Base-by-base conservation (phyloP, 352 stramenopile species). In the Phytopythium chamaehyphon region DNA sequence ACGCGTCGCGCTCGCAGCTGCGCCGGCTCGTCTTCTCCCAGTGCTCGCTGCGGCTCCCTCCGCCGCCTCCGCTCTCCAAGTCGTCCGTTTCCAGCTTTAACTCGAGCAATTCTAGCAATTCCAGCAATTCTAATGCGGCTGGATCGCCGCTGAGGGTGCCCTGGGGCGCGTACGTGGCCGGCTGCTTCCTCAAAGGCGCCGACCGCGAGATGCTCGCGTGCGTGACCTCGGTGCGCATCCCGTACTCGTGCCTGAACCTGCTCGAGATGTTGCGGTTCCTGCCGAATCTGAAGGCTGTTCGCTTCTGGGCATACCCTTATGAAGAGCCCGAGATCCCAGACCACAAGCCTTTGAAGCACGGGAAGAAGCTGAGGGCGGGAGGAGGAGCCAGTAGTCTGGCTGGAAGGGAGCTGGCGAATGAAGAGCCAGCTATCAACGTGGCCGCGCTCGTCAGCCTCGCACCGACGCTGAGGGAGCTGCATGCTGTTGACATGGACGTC, bases 241-340 rank as follows among this genome's bases (percentile, higher is more conserved):
- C 71, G 23, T 58, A 67, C n/a, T 73, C 70, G 16, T 68, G 64
- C 35, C 63, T 75, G 47, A 65, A 71, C 42, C 48, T 81, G 26
- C 56, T 81, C 3, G 61, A 60, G 48, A 61, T 81, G 10, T 38
- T 81, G 51, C 54, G 64, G 21, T 66, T 55, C 47, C 48, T 75
- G 44, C 64, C 61, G 16, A 61, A 54, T 31, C 37, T 76, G 16
- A 55, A 43, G 14, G 59, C 58, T 22, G 54, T 77, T 40, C 55
- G 59, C 28, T 81, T 82, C 51, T 82, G 60, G 61, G 67, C 65
- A 38, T 76, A 71, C 51, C 64, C 63, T 24, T 73, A 71, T 38
- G 71, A 63, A 57, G 62, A 51, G 15, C 53, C 51, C 12, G 59
- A 71, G 40, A 26, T 59, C 1, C 54, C 28, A 33, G 28, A 51